These are phyloP conservation scores for Candida pseudoglaebosa DNA, from an alignment of 805 yeast species.

Conservation along the genomic window DNA sequence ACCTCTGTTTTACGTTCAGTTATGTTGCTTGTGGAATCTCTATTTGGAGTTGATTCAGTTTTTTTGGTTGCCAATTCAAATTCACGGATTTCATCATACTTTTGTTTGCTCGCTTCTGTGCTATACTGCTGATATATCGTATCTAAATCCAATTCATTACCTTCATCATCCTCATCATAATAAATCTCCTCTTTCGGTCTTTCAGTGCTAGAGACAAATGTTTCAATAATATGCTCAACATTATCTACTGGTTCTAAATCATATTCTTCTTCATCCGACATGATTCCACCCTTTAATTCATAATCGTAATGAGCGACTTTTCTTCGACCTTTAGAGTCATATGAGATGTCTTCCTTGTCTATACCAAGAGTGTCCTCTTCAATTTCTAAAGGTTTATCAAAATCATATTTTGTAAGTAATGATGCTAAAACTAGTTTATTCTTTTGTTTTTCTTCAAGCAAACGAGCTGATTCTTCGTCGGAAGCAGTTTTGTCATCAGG, in stretches of 20 bases:
- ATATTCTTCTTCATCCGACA: constrained; percentile 18
- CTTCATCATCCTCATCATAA: constrained; percentile 38
- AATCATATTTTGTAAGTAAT: constrained; percentile 28
- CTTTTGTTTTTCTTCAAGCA: constrained; percentile 20
- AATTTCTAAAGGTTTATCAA: constrained; percentile 33
- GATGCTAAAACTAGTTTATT: constrained; percentile 32
- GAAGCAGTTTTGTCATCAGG: constrained; percentile 4
- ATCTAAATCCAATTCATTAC: constrained; percentile 36
- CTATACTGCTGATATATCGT: constrained; percentile 19
- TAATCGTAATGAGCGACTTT: constrained; percentile 30
- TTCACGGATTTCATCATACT: constrained; percentile 24
- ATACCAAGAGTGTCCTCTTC: constrained; percentile 32
- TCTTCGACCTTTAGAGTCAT: constrained; percentile 36
- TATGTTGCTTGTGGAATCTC: constrained; percentile 5
- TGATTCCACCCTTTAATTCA: constrained; percentile 26
- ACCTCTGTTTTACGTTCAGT: constrained; percentile 8
- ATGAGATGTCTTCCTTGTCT: constrained; percentile 29
- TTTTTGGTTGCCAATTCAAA: constrained; percentile 5
- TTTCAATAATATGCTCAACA: constrained; percentile 18
- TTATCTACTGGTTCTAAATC: constrained; percentile 14
- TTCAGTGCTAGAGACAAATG: constrained; percentile 18
- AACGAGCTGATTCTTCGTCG: constrained; percentile 14
- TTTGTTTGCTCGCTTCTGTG: constrained; percentile 25
- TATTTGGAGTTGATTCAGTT: constrained; percentile 7
- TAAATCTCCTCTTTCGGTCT: constrained; percentile 27